phyloP scores from a whole-genome alignment of 2,329 filamentous ascomycete species.

The Colletotrichum tanaceti region DNA sequence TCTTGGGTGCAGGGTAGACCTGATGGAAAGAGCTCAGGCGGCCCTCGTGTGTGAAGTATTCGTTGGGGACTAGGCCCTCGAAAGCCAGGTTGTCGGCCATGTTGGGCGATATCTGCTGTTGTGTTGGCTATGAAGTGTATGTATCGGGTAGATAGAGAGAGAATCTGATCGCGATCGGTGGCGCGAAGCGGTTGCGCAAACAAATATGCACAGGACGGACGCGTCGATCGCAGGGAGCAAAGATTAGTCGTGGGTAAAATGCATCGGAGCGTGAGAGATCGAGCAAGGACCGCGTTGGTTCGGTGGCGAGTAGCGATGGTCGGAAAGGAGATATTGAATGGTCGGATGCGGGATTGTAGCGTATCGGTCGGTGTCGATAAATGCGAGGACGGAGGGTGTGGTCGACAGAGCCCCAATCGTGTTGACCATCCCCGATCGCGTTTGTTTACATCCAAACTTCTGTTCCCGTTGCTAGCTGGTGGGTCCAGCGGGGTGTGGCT shows the following conservation, averaged over 20 bases:
- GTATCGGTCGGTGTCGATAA: constrained; percentile 16
- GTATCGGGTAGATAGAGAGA: background rate
- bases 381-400: constrained; percentile 19
- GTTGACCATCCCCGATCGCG: constrained; percentile 35
- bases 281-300: constrained; percentile 3
- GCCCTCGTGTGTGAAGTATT: constrained; percentile 75
- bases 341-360: constrained; percentile 12
- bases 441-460: constrained; percentile 42
- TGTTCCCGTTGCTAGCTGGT: constrained; percentile 38
- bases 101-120: background rate
- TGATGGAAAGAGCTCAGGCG: constrained; percentile 84
- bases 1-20: constrained; percentile 71
- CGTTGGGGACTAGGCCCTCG: constrained; percentile 46
- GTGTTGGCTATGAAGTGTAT: background rate
- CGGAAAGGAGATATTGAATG: constrained; percentile 12
- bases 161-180: constrained; percentile 14
- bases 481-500: constrained; percentile 40
- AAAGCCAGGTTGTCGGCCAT: constrained; percentile 35
- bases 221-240: constrained; percentile 38
- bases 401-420: constrained; percentile 22
- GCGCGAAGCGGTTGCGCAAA: constrained; percentile 22
- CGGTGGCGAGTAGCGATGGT: constrained; percentile 21
- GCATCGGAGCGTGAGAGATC: constrained; percentile 26
- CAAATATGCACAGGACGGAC: constrained; percentile 10
- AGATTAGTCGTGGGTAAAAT: constrained; percentile 33